Conservation (phyloP, 2,329 filamentous ascomycete species). For the Aureobasidium sp. region DNA sequence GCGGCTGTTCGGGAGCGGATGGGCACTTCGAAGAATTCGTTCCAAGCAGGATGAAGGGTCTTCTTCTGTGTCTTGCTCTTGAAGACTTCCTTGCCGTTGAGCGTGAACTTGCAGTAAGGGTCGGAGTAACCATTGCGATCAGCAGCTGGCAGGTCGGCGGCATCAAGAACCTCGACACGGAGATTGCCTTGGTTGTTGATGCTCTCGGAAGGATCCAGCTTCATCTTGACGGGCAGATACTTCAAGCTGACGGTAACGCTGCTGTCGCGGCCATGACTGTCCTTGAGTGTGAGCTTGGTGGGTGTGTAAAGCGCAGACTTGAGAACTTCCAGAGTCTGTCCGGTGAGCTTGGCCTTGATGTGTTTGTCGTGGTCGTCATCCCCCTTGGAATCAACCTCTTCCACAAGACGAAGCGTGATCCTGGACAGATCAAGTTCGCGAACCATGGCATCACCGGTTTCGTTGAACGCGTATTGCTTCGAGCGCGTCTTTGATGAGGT, state of each 20-base stretch:
- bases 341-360: constrained; percentile 72
- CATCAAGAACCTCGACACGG: constrained; percentile 87
- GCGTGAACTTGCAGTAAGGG: constrained; percentile 88
- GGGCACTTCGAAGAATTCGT: constrained; percentile 84
- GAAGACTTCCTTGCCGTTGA: constrained; percentile 83
- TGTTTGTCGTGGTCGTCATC: constrained; percentile 60
- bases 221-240: constrained; percentile 91
- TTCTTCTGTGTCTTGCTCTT: constrained; percentile 98
- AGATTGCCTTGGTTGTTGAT: constrained; percentile 98
- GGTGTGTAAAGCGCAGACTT: constrained; percentile 90
- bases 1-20: constrained; percentile 79
- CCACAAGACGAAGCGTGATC: constrained; percentile 78
- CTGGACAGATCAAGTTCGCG: constrained; percentile 95
- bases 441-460: constrained; percentile 83
- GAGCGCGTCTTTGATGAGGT: constrained; percentile 67
- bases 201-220: constrained; percentile 86
- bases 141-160: constrained; percentile 77
- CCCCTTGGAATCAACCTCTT: constrained; percentile 67
- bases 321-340: constrained; percentile 78
- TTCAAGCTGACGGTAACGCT: constrained; percentile 88
- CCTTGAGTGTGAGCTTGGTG: constrained; percentile 71
- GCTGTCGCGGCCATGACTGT: constrained; percentile 66
- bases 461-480: constrained; percentile 68
- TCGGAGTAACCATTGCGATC: constrained; percentile 97
- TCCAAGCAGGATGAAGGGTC: constrained; percentile 90